Evolutionary conservation across 805 yeast species (phyloP), one percentile per base, ranked within the genome.

Genomic region (Yamadazyma akitaensis): DNA sequence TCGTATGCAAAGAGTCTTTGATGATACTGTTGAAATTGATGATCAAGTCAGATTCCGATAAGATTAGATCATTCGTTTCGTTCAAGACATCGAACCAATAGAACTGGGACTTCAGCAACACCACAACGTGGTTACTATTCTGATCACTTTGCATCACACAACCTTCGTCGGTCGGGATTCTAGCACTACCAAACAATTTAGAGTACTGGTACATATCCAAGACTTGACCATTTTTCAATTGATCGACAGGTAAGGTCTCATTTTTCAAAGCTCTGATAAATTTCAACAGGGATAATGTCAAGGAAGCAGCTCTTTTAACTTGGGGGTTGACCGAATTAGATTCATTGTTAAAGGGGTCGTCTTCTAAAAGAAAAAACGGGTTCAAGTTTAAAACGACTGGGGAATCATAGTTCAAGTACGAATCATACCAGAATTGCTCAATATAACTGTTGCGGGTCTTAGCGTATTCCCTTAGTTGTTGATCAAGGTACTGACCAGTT

Each of bases 41-140:
- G 46, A 80, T 82, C 54, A 90, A 74, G 61, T 88, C 95, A 46
- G 78, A 80, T 59, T 88, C 92, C 1, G 84, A 75, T 60, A 90
- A 71, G 40, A 89, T 75, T 51, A 90, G 72, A 59, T 87, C 83
- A 61, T 86, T 81, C 51, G 81, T 68, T 41, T 75, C 73, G 64
- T 89, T 95, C 56, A 90, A 70, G 1, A 90, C 97, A 61, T 90
- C 96, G 62, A 90, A 90, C 96, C 97, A 90, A 67, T 90, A 90
- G 64, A 89, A 88, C 64, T 90, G 96, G 2, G 96, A 86, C 58
- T 86, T 83, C 51, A 88, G 82, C 62, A 88, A 68, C 13, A 90
- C 91, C 9, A 89, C 84, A 32, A 90, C 81, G 63, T 90, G 97
- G 57, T 82, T 85, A 1, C 94, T 82, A 9, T 81, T 72, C 7